Conservation (phyloP, 768 basidiomycete genomes). For the Termitomyces sp. region DNA sequence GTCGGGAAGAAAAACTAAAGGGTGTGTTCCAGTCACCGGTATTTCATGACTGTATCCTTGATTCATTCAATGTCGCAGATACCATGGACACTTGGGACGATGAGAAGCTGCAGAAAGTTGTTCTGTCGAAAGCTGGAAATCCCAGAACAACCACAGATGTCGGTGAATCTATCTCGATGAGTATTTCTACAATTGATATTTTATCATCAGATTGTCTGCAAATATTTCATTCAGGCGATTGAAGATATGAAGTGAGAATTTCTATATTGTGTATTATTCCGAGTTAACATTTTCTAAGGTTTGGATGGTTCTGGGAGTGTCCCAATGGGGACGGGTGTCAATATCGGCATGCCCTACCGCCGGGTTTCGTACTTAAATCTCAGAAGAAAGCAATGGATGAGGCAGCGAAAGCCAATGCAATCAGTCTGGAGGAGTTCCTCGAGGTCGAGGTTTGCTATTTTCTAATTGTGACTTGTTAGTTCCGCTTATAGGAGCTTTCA, state of each 20-base stretch:
- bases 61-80: slow-evolving; percentile 39
- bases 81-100: slow-evolving; percentile 99
- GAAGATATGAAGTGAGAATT: slow-evolving; percentile 70
- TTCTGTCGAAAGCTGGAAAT: slow-evolving; percentile 83
- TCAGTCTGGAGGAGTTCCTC: slow-evolving; percentile 94
- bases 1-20: slow-evolving; percentile 68
- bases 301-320: slow-evolving; percentile 97
- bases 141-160: slow-evolving; percentile 91
- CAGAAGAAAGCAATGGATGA: slow-evolving; percentile 91
- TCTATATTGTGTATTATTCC: background rate
- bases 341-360: slow-evolving; percentile 92
- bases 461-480: background rate
- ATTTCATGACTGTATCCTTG: background rate
- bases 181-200: background rate
- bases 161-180: slow-evolving; percentile 13
- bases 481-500: slow-evolving; percentile 21
- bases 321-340: slow-evolving; percentile 86
- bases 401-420: slow-evolving; percentile 81
- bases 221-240: slow-evolving; percentile 94
- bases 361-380: slow-evolving; percentile 92
- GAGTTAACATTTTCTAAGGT: slow-evolving; percentile 30
- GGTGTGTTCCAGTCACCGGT: slow-evolving; percentile 37
- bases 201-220: slow-evolving; percentile 84
- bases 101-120: slow-evolving; percentile 85
- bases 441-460: slow-evolving; percentile 78